Conservation (phyloP, 2,329 filamentous ascomycete species). For the Fonsecaea pedrosoi region DNA sequence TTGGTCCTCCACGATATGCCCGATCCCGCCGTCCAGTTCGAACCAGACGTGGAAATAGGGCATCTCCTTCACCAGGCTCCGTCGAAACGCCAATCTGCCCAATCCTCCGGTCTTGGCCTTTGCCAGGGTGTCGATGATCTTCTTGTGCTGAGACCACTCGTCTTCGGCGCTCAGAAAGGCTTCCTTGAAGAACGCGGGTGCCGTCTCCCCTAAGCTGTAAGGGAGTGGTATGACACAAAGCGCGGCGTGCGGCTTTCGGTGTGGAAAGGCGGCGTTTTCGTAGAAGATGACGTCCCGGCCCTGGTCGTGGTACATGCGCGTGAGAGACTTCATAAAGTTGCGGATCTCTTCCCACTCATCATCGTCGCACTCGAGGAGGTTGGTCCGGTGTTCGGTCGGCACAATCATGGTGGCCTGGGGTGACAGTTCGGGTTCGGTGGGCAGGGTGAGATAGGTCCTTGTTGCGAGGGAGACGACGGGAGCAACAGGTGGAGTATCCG, state of each 20-base stretch:
- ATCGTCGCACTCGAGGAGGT: constrained; percentile 96
- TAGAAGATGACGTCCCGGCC: constrained; percentile 95
- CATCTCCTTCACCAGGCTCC: constrained; percentile 89
- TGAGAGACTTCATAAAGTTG: constrained; percentile 98
- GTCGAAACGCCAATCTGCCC: constrained; percentile 81
- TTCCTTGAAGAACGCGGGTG: constrained; percentile 93
- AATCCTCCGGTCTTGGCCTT: constrained; percentile 64
- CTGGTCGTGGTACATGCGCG: constrained; percentile 91
- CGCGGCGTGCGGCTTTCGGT: constrained; percentile 80
- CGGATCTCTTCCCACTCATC: constrained; percentile 99
- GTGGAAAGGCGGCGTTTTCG: constrained; percentile 87
- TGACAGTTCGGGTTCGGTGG: constrained; percentile 86
- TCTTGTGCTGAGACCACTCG: constrained; percentile 95
- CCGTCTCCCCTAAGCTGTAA: constrained; percentile 86
- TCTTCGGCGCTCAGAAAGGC: constrained; percentile 86
- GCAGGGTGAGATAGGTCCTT: constrained; percentile 83
- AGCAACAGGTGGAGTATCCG: constrained; percentile 75
- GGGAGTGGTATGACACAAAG: constrained; percentile 87
- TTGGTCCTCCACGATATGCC: constrained; percentile 88
- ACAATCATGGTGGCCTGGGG: constrained; percentile 86
- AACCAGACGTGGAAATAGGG: constrained; percentile 99
- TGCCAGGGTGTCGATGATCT: constrained; percentile 82
- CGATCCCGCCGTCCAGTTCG: constrained; percentile 85
- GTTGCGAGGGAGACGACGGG: constrained; percentile 87
- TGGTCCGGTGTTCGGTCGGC: constrained; percentile 82